Percentiles rank a stretch among this genome's conserved stretches.
These are phyloP conservation scores for Globisporangium polare DNA, from an alignment of 352 stramenopile genomes.

Conservation along the genomic window DNA sequence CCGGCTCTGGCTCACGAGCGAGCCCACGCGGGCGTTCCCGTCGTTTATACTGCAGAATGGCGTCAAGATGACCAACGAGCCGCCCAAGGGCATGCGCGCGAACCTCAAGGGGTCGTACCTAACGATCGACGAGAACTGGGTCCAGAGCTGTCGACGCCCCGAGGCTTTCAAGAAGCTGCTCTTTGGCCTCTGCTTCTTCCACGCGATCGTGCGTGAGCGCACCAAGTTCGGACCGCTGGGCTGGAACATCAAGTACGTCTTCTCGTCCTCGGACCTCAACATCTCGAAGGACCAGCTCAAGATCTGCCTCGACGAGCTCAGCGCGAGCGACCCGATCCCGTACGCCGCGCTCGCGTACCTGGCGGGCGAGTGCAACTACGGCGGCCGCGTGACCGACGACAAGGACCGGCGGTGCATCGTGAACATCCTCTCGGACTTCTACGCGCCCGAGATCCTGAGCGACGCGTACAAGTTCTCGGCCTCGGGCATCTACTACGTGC, in stretches of 20 bases:
- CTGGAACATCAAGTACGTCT: conserved; percentile 91
- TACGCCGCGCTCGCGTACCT: conserved; percentile 91
- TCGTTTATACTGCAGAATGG: conserved; percentile 92
- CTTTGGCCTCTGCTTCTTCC: conserved; percentile 92
- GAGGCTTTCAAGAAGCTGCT: conserved; percentile 82
- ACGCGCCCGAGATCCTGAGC: conserved; percentile 66
- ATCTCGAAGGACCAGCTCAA: conserved; percentile 87
- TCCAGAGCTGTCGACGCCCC: conserved; percentile 52
- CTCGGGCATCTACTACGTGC: conserved; percentile 81
- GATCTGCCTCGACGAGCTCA: conserved; percentile 75
- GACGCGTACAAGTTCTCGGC: conserved; percentile 81
- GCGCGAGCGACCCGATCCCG: conserved; percentile 61
- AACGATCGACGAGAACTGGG: conserved; percentile 75
- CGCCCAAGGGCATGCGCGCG: conserved; percentile 91
- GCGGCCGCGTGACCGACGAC: conserved; percentile 92
- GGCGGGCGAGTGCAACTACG: conserved; percentile 94
- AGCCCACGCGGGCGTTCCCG: conserved; percentile 91
- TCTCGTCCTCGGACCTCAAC: conserved; percentile 78
- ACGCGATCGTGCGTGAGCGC: conserved; percentile 82
- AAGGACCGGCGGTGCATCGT: conserved; percentile 89
- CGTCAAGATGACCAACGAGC: conserved; percentile 96
- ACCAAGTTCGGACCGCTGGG: conserved; percentile 83
- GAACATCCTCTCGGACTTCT: conserved; percentile 85
- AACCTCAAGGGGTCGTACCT: conserved; percentile 93
- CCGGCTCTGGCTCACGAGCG: conserved; percentile 92